Conservation (phyloP, 306 rosid species). For the Dalbergia oliveri region DNA sequence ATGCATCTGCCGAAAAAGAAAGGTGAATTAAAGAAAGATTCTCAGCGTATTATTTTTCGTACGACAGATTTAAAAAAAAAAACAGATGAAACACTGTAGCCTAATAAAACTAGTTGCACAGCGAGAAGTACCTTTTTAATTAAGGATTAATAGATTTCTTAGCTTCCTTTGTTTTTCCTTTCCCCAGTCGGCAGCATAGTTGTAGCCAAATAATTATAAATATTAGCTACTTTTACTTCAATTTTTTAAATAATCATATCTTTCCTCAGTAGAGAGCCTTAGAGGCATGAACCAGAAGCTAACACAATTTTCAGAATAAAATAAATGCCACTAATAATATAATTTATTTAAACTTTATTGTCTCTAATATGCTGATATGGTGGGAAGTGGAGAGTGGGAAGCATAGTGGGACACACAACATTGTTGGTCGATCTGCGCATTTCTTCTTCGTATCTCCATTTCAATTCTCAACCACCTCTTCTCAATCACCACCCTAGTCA, state of each 20-base stretch:
- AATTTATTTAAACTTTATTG: neutral
- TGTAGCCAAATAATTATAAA: neutral
- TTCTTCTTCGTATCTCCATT: neutral
- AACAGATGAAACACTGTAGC: neutral
- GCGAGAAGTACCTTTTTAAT: neutral
- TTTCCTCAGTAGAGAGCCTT: neutral
- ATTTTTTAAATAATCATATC: neutral
- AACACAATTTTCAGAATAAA: neutral
- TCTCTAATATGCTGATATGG: neutral
- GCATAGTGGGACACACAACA: conserved; percentile 50
- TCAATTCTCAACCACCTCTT: conserved; percentile 41
- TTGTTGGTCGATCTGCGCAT: neutral
- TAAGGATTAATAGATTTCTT: neutral
- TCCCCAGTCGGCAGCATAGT: neutral
- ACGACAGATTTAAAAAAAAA: neutral
- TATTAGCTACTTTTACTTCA: neutral
- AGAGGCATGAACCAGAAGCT: neutral
- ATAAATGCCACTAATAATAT: neutral
- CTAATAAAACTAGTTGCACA: neutral
- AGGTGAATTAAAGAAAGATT: neutral
- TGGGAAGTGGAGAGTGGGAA: conserved; percentile 29
- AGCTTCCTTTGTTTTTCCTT: neutral
- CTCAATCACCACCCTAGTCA: conserved; percentile 48
- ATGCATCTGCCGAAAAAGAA: neutral
- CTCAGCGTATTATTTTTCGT: neutral